These are phyloP conservation scores for Boletus huronensis DNA, from an alignment of 768 basidiomycete genomes.

Conservation along the genomic window DNA sequence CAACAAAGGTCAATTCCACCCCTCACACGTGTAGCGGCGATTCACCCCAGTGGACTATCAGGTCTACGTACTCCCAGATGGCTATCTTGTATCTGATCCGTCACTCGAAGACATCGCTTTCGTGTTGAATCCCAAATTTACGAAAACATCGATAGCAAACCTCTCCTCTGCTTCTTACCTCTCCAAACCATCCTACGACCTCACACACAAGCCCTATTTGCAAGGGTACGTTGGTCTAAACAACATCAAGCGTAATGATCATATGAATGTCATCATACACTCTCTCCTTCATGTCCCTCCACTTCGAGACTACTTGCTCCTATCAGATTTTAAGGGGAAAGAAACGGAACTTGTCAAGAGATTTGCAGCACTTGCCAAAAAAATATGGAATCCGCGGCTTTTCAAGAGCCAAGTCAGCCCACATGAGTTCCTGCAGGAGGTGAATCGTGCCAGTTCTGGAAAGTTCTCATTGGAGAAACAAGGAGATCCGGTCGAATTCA, in stretches of 20 bases:
- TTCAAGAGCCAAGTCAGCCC: constrained; percentile 99
- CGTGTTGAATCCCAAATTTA: constrained; percentile 88
- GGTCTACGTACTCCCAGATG: constrained; percentile 98
- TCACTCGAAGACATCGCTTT: constrained; percentile 93
- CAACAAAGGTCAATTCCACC: constrained; percentile 61
- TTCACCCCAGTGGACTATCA: constrained; percentile 33
- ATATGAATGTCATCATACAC: constrained; percentile 96
- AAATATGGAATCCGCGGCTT: constrained; percentile 92
- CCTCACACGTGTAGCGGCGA: constrained; percentile 16
- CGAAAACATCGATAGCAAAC: constrained; percentile 47
- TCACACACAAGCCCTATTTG: constrained; percentile 74
- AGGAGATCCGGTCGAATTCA: constrained; percentile 94
- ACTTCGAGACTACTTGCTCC: constrained; percentile 81
- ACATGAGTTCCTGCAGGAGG: constrained; percentile 98
- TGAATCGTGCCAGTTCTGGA: constrained; percentile 81
- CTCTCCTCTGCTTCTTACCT: constrained; percentile 59
- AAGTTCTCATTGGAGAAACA: constrained; percentile 92
- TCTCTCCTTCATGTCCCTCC: constrained; percentile 88
- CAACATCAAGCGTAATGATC: constrained; percentile 96
- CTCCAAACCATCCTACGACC: constrained; percentile 78
- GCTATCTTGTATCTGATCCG: constrained; percentile 94
- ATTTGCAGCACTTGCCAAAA: constrained; percentile 83
- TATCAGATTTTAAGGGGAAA: constrained; percentile 69
- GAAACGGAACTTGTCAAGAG: constrained; percentile 85
- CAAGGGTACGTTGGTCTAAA: constrained; percentile 96